Evolutionary conservation across 768 basidiomycete species (phyloP), one percentile per base, ranked within the genome.

Genomic region (Boletus rubescentipes): DNA sequence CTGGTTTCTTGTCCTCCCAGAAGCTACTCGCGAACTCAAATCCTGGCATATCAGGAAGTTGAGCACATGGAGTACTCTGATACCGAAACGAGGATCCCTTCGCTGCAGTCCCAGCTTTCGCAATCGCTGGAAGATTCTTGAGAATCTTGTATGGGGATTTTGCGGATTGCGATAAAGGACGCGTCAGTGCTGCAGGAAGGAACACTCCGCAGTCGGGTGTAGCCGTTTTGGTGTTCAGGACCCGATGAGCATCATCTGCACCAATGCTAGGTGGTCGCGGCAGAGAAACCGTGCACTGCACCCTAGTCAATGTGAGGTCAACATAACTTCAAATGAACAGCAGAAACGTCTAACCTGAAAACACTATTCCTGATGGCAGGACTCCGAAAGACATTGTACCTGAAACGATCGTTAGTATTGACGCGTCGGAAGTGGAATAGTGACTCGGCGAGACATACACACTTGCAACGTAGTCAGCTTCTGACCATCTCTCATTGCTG

Each of bases 1-100:
- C 68, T 0, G 79, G 78, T 51, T 83, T 84, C 72, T 84, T 84
- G 67, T 84, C 81, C 59, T 84, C 81, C 79, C 79, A 82, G 46
- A 83, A 67, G 51, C 77, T 76, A 58, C 82, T 80, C 14, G 70
- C 72, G 53, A 83, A 80, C 64, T 83, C 81, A 59, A 83, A 82
- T 10, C 74, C 72, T 2, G 75, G 71, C 44, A 65, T 69, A 31
- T 77, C 76, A 0, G 81, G 78, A 11, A 79, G 73, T 44, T 74
- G 74, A 14, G 71, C 71, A 49, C 79, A 76, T 2, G 80, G 77
- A 0, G 81, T 82, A 29, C 73, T 75, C 61, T 84, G 81, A 54
- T 69, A 80, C 14, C 75, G 73, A 60, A 82, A 82, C 5, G 80
- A 81, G 11, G 75, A 73, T 6, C 73, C 76, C 48, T 69, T 73